Conservation (phyloP, 441 rosid species). For the Iberis amara region DNA sequence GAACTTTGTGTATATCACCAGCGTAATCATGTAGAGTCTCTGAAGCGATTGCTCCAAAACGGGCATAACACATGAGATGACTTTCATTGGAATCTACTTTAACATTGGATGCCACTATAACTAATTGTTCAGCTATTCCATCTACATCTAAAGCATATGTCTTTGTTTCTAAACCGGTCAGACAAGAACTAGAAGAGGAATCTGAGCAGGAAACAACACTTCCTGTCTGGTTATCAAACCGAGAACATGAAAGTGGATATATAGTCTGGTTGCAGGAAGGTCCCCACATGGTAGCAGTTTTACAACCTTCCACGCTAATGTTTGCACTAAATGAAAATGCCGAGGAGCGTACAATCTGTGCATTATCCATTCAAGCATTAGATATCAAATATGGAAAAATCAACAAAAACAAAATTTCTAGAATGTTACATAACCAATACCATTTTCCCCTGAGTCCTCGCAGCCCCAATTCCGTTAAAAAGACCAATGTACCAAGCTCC, state of each 20-base stretch:
- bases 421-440: slow-evolving; percentile 30
- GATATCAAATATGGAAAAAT: neutral
- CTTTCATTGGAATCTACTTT: slow-evolving; percentile 31
- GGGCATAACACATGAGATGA: slow-evolving; percentile 58
- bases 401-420: neutral
- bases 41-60: slow-evolving; percentile 77
- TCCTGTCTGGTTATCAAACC: slow-evolving; percentile 38
- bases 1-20: slow-evolving; percentile 45
- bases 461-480: slow-evolving; percentile 85
- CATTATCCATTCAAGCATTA: slow-evolving; percentile 29
- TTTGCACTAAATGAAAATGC: slow-evolving; percentile 74
- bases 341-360: slow-evolving; percentile 69
- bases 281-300: slow-evolving; percentile 68
- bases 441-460: slow-evolving; percentile 89
- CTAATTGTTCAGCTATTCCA: slow-evolving; percentile 53
- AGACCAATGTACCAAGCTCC: slow-evolving; percentile 90
- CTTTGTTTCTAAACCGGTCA: slow-evolving; percentile 47
- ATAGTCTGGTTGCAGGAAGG: slow-evolving; percentile 84
- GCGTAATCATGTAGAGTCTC: slow-evolving; percentile 63
- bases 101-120: slow-evolving; percentile 42
- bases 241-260: slow-evolving; percentile 56
- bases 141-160: slow-evolving; percentile 60
- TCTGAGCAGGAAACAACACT: slow-evolving; percentile 53
- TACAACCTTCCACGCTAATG: slow-evolving; percentile 83
- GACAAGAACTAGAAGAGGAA: slow-evolving; percentile 46